Evolutionary conservation across 768 basidiomycete genomes (phyloP).

Genomic region (Mycena filopes): DNA sequence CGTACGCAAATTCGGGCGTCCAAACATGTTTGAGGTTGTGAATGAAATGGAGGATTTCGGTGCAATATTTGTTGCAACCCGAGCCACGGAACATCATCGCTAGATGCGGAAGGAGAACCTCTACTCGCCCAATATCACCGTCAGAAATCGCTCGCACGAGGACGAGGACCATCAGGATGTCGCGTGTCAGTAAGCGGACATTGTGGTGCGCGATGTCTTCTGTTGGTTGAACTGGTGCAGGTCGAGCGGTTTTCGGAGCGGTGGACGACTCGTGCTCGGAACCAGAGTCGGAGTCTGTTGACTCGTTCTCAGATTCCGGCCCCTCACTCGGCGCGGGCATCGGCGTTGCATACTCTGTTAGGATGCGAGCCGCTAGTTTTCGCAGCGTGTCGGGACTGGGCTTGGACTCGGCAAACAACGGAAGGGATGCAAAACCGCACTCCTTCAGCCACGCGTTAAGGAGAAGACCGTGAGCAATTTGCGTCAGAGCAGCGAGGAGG

Average conservation of each 20-base stretch:
- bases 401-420: constrained; percentile 27
- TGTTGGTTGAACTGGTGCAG: background rate
- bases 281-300: background rate
- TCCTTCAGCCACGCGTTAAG: constrained; percentile 35
- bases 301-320: background rate
- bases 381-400: constrained; percentile 33
- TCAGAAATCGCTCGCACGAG: constrained; percentile 26
- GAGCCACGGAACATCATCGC: constrained; percentile 39
- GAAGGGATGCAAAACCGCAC: constrained; percentile 17
- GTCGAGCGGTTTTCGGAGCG: background rate
- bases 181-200: constrained; percentile 25
- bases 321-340: background rate
- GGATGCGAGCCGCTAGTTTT: constrained; percentile 25
- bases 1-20: constrained; percentile 42
- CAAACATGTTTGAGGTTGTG: constrained; percentile 46
- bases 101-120: constrained; percentile 42
- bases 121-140: constrained; percentile 30
- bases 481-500: constrained; percentile 25
- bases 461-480: constrained; percentile 33
- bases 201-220: constrained; percentile 25
- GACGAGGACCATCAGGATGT: constrained; percentile 31
- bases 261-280: background rate
- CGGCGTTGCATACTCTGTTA: constrained; percentile 24
- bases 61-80: constrained; percentile 45
- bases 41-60: constrained; percentile 43